Base-by-base conservation (phyloP, 2,329 filamentous ascomycete species). In the Ustulina deusta region DNA sequence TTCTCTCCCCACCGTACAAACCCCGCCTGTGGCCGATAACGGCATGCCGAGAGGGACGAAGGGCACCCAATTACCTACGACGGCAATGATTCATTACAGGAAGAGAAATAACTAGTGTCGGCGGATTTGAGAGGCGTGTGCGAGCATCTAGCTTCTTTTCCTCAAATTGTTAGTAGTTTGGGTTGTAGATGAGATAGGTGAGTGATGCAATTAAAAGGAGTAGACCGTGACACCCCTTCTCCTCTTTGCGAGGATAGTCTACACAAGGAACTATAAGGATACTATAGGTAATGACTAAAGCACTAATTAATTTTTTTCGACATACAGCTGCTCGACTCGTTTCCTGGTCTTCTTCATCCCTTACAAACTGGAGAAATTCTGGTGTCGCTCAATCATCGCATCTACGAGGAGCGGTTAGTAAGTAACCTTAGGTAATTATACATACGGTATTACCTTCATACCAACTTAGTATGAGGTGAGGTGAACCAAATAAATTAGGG, bases 1-100 rank as follows among this genome's bases (percentile, higher is more conserved):
- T n/a, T 36, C 38, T 58, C 61, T 27, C 65, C 56, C 44, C 61
- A 55, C 63, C 64, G 32, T 20, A 22, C 13, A 40, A 44, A 65
- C 68, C 68, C 68, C 68, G 49, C 68, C 65, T 36, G 11, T 29
- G 38, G 61, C 68, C 68, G 68, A 66, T 70, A 60, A 63, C 68
- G 68, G 68, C 68, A 60, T 66, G 58, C 61, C 58, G 61, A 61
- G 29, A 59, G 27, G 42, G 40, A 49, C 9, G 20, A 55, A 20
- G 10, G 27, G 9, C 36, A 25, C n/a, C 48, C 32, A 42, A 29
- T 42, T 32, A 34, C 17, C 36, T 55, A 42, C 17, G 44, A 42
- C 13, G 3, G 22, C 6, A 36, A 40, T 20, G 17, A 36, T 17
- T 15, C 36, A 15, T 36, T 36, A 38, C 20, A 10, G 29, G 27